Percentiles rank a stretch among this genome's conserved stretches.
Conservation (phyloP, 116 monocot genomes). For the Phalaenopsis hybrid region DNA sequence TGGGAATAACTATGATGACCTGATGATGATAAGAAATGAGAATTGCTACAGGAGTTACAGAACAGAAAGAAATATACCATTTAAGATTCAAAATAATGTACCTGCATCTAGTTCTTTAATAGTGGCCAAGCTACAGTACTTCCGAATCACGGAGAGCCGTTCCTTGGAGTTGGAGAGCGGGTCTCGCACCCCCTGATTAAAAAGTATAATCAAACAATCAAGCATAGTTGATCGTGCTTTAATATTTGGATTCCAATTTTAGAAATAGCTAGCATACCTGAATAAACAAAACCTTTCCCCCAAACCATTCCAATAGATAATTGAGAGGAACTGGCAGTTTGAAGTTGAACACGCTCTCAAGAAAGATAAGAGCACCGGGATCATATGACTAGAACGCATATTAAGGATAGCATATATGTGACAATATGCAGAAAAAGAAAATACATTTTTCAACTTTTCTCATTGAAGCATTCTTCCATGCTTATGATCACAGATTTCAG, state of each 20-base stretch:
- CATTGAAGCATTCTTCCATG: background rate
- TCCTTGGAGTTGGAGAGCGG: slow-evolving; percentile 56
- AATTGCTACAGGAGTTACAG: background rate
- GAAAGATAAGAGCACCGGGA: slow-evolving; percentile 65
- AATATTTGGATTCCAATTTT: background rate
- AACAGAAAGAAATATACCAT: background rate
- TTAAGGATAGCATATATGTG: slow-evolving; percentile 33
- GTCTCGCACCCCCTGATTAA: slow-evolving; percentile 67
- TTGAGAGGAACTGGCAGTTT: slow-evolving; percentile 76
- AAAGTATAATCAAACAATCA: background rate
- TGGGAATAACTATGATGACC: background rate
- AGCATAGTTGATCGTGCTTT: background rate
- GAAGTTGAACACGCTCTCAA: slow-evolving; percentile 70
- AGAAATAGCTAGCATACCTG: slow-evolving; percentile 38
- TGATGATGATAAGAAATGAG: background rate
- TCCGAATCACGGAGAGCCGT: slow-evolving; percentile 53
- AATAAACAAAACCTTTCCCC: slow-evolving; percentile 56
- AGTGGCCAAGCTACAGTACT: slow-evolving; percentile 50
- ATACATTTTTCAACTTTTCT: background rate
- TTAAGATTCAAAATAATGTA: slow-evolving; percentile 13
- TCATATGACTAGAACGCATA: slow-evolving; percentile 66
- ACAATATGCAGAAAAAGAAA: background rate
- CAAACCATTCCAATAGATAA: slow-evolving; percentile 69
- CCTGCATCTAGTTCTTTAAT: slow-evolving; percentile 88
- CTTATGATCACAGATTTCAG: background rate